Percentiles rank a stretch among this genome's conserved stretches.
These are phyloP conservation scores for Catharanthus roseus DNA, from an alignment of 257 asterid genomes.

Conservation along the genomic window DNA sequence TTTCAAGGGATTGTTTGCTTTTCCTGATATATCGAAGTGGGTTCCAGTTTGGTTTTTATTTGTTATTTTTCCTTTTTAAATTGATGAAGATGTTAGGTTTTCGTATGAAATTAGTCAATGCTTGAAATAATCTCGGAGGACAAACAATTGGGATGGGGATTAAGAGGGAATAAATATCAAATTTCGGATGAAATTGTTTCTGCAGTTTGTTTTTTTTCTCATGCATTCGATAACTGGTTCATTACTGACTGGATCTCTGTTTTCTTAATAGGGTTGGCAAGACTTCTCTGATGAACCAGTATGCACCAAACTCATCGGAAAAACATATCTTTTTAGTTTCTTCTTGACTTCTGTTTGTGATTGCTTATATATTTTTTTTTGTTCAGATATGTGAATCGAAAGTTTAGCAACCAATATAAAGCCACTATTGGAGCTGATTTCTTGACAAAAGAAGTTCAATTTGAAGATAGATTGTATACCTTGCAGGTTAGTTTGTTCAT, in stretches of 20 bases:
- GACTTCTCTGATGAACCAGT: constrained; percentile 55
- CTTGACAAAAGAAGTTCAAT: constrained; percentile 43
- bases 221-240: background rate
- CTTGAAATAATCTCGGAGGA: background rate
- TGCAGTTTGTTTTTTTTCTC: background rate
- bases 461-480: constrained; percentile 38
- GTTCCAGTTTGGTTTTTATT: background rate
- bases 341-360: constrained; percentile 2
- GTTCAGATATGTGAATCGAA: constrained; percentile 39
- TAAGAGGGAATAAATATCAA: background rate
- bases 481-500: constrained; percentile 28
- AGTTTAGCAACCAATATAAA: constrained; percentile 42
- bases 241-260: constrained; percentile 4
- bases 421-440: constrained; percentile 55
- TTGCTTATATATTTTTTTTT: background rate
- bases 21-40: too few species aligned
- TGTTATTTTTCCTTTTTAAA: background rate
- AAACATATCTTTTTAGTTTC: background rate
- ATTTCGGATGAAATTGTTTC: background rate
- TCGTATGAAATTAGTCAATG: background rate
- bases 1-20: background rate
- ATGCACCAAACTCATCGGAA: constrained; percentile 4
- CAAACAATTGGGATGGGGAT: background rate
- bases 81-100: background rate
- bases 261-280: constrained; percentile 40